A percentile compares a stretch with the other conserved stretches of the same genome.
Evolutionary conservation across 2,329 filamentous ascomycete species (phyloP).

Genomic region (Phialemoniopsis sp.): DNA sequence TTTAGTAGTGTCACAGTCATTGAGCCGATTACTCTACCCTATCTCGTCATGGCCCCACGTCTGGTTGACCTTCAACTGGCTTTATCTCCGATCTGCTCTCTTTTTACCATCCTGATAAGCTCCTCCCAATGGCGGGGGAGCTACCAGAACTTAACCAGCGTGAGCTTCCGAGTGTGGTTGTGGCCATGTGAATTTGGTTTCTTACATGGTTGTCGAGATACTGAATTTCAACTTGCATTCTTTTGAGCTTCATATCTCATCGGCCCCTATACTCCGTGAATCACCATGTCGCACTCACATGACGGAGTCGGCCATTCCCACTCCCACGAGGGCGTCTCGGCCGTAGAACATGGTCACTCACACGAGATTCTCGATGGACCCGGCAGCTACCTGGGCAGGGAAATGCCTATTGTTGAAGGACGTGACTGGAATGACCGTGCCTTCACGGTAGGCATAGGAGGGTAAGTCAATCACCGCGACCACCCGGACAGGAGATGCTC

Average conservation of each 20-base stretch:
- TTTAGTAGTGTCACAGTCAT: no score
- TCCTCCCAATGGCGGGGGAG: no score
- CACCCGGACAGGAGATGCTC: no score
- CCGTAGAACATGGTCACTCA: constrained; percentile 81
- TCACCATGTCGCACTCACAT: constrained; percentile 32
- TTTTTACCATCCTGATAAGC: not conserved
- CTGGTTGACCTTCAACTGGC: no score
- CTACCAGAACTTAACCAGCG: no score
- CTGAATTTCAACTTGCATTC: not conserved
- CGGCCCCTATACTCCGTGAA: not conserved
- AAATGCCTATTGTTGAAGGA: constrained; percentile 90
- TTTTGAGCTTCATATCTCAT: not conserved
- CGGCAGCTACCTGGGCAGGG: constrained; percentile 81
- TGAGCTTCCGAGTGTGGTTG: no score
- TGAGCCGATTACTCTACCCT: no score
- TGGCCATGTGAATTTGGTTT: not conserved
- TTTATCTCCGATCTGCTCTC: constrained; percentile 10
- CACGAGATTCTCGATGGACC: constrained; percentile 95
- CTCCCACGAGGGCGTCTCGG: constrained; percentile 46
- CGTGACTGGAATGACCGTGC: constrained; percentile 84
- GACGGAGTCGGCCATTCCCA: constrained; percentile 48
- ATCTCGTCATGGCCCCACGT: no score
- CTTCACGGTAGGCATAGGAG: constrained; percentile 97
- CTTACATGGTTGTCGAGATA: no score
- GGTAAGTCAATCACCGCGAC: constrained; percentile 54